Base-by-base conservation (phyloP, 2,329 filamentous ascomycete species). In the Meredithiella fracta region DNA sequence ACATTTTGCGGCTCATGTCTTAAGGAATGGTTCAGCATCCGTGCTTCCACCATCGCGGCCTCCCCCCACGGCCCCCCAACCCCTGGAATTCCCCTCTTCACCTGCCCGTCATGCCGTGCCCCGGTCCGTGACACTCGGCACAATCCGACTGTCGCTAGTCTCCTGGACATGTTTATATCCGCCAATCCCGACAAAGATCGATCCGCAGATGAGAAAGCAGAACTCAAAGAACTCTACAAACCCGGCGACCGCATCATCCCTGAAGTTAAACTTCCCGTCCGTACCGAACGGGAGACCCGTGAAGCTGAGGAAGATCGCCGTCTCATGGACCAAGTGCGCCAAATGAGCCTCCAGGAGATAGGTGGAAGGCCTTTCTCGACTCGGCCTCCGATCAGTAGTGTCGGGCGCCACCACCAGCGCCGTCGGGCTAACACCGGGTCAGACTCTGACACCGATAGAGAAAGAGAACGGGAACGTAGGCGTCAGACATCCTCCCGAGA, bases 1-100 rank as follows among this genome's bases (percentile, higher is more conserved):
- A 96, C 91, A 49, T 98, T 94, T 69, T 98, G 92, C 72, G 92
- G 90, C 61, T 85, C 86, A 40, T 98, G 92, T 66, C 69, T 97
- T 58, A 95, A 94, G 68, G 88, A 94, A 72, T 98, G 92, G 92
- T 98, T 97, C 67, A 73, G 75, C 60, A 92, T 82, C 68, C 88
- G 95, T 67, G 82, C 82, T 38, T 72, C 75, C 29, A 73, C 74
- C 14, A 77, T 76, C 47, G 77, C 76, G 60, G 70, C 68, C 58
- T 69, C 70, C 1, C 75, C 74, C 11, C 69, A 69, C 9, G 70
- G 73, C 44, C 51, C 51, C 7, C 73, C 79, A 60, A 62, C 72
- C 54, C 65, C 74, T 62, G 64, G 75, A 63, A 59, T 73, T 63
- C 62, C 69, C 60, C 65, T 77, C 65, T 94, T 88, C 67, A 96